A percentile compares a stretch with the other conserved stretches of the same genome.
phyloP scores from a whole-genome alignment of 2,329 filamentous ascomycete genomes.

The Beauveria scarabaeidicola region DNA sequence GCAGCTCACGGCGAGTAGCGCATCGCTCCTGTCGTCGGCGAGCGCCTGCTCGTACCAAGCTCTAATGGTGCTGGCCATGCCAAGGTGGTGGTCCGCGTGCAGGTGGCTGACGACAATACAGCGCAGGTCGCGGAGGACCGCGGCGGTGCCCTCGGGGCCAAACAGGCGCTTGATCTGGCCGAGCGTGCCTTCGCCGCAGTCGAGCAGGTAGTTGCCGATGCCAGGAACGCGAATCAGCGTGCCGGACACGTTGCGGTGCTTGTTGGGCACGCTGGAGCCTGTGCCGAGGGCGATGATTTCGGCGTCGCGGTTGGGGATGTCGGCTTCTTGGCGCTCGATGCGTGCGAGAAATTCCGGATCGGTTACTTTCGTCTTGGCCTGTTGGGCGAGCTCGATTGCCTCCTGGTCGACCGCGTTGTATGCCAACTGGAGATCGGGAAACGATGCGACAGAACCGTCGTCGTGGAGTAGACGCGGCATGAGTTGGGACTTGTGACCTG shows the following conservation, averaged over 20 bases:
- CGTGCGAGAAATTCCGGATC: slow-evolving; percentile 37
- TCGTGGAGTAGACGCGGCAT: slow-evolving; percentile 39
- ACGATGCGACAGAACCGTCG: slow-evolving; percentile 36
- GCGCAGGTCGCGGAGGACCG: slow-evolving; percentile 70
- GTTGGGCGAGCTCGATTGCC: slow-evolving; percentile 44
- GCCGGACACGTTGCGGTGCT: slow-evolving; percentile 89
- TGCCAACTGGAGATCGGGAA: slow-evolving; percentile 38
- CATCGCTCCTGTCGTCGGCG: slow-evolving; percentile 23
- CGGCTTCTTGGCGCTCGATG: slow-evolving; percentile 46
- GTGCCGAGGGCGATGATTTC: slow-evolving; percentile 87
- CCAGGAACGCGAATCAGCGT: slow-evolving; percentile 79
- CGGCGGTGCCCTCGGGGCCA: slow-evolving; percentile 50
- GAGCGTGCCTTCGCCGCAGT: slow-evolving; percentile 86
- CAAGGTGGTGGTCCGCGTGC: slow-evolving; percentile 93
- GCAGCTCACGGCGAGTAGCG: slow-evolving; percentile 57
- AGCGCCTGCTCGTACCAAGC: slow-evolving; percentile 61
- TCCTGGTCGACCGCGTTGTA: slow-evolving; percentile 28
- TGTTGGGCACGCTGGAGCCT: slow-evolving; percentile 81
- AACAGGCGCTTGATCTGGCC: slow-evolving; percentile 77
- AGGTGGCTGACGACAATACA: slow-evolving; percentile 90
- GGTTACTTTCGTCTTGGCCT: slow-evolving; percentile 33
- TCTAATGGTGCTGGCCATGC: slow-evolving; percentile 69
- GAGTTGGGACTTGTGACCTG: slow-evolving; percentile 37
- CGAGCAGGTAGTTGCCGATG: slow-evolving; percentile 80
- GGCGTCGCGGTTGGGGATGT: slow-evolving; percentile 64